phyloP scores from a whole-genome alignment of 1,284 basidiomycete species.

The Trametes hirsuta region DNA sequence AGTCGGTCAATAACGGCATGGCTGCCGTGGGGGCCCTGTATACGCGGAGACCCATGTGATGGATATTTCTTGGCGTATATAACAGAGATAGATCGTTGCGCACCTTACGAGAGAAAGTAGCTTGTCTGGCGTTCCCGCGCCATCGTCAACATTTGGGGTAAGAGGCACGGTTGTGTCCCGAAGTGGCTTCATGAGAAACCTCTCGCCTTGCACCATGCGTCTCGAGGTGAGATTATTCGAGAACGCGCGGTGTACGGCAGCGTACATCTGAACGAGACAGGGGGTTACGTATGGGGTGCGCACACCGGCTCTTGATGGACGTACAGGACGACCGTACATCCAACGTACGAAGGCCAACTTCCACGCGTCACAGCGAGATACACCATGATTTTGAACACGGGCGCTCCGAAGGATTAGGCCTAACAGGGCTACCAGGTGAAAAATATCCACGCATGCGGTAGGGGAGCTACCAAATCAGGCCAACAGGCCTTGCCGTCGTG shows the following conservation, averaged over 20 bases:
- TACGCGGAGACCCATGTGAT: background rate
- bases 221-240: too few relatives aligned
- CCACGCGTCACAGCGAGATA: too few relatives aligned
- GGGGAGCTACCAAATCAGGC: background rate
- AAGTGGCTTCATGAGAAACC: slow-evolving; percentile 3
- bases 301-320: too few relatives aligned
- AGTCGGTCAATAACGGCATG: background rate
- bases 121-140: background rate
- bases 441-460: background rate
- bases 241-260: too few relatives aligned
- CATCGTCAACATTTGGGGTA: background rate
- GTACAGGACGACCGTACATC: too few relatives aligned
- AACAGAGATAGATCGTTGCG: background rate
- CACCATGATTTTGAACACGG: background rate
- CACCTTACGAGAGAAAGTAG: background rate
- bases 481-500: background rate
- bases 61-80: background rate
- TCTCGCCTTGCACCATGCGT: background rate
- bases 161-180: background rate
- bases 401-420: slow-evolving; percentile 11
- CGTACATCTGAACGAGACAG: too few relatives aligned
- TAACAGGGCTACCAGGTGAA: slow-evolving; percentile 4
- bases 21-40: background rate
- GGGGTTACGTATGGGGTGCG: too few relatives aligned
- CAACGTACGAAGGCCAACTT: too few relatives aligned